A percentile compares a stretch with the other conserved stretches of the same genome.
Conservation (phyloP, 2,329 filamentous ascomycete species). For the Botrytis cinerea region DNA sequence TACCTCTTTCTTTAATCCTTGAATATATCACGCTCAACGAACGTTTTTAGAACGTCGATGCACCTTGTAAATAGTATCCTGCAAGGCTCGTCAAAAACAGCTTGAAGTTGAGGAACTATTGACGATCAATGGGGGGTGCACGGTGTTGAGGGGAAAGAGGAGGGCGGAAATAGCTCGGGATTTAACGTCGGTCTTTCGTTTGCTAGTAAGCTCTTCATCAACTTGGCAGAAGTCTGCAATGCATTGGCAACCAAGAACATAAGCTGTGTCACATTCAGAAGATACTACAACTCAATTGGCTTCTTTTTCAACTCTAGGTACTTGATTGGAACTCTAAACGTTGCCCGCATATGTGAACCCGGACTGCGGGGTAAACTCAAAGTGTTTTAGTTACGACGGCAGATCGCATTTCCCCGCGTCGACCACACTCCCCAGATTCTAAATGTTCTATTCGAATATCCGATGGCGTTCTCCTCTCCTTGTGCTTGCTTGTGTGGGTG, state of each 20-base stretch:
- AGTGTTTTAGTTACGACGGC: neutral
- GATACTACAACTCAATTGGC: neutral
- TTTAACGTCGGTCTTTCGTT: neutral
- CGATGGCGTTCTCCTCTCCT: neutral
- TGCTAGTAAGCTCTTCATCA: neutral
- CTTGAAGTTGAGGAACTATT: neutral
- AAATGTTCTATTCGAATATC: too few species aligned
- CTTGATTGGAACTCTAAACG: constrained; percentile 2
- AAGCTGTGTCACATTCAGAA: neutral
- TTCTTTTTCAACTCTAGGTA: too few species aligned
- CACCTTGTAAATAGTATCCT: neutral
- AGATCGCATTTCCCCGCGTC: constrained; percentile 5
- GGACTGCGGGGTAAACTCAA: constrained; percentile 13
- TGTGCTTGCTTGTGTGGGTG: neutral
- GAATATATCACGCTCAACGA: neutral
- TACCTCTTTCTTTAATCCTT: neutral
- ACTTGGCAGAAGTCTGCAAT: constrained; percentile 1
- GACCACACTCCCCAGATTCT: neutral
- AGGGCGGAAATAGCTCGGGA: neutral
- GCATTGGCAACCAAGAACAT: neutral
- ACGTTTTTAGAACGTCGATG: neutral
- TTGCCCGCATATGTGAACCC: neutral
- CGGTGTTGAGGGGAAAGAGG: neutral
- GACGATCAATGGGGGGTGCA: neutral
- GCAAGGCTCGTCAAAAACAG: neutral